Conservation (phyloP, 179 eudicot genomes). For the Drosera spatulata region DNA sequence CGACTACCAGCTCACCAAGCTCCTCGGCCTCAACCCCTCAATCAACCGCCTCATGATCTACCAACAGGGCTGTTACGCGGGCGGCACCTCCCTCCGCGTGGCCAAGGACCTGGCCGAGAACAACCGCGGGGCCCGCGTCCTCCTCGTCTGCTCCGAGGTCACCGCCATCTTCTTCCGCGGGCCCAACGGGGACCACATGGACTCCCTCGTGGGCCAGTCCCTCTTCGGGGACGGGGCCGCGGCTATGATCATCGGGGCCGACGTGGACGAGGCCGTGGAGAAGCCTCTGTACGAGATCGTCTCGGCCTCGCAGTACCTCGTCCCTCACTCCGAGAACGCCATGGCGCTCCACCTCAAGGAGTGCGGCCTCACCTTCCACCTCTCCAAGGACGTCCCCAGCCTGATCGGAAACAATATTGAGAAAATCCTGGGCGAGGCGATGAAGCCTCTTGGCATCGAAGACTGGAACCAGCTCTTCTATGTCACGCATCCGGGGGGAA, state of each 20-base stretch:
- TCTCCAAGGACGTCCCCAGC: constrained; percentile 5
- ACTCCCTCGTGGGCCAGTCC: constrained; percentile 3
- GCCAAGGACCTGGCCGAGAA: constrained; percentile 2
- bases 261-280: neutral
- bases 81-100: constrained; percentile 1
- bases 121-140: constrained; percentile 3
- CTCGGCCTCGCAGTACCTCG: neutral
- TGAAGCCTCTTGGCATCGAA: neutral
- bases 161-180: constrained; percentile 2
- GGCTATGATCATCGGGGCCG: neutral
- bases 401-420: constrained; percentile 1
- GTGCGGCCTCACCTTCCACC: neutral
- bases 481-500: constrained; percentile 1
- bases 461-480: constrained; percentile 6
- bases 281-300: neutral
- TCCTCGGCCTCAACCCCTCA: constrained; percentile 4
- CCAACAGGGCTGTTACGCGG: constrained; percentile 5
- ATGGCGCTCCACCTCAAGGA: neutral
- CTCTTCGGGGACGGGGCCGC: constrained; percentile 5
- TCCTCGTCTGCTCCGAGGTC: constrained; percentile 3
- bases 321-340: neutral
- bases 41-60: constrained; percentile 6
- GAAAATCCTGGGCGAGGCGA: neutral
- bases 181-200: constrained; percentile 1
- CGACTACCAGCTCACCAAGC: constrained; percentile 7